phyloP scores from a whole-genome alignment of 352 stramenopile genomes.

The Phytophthora ramorum region DNA sequence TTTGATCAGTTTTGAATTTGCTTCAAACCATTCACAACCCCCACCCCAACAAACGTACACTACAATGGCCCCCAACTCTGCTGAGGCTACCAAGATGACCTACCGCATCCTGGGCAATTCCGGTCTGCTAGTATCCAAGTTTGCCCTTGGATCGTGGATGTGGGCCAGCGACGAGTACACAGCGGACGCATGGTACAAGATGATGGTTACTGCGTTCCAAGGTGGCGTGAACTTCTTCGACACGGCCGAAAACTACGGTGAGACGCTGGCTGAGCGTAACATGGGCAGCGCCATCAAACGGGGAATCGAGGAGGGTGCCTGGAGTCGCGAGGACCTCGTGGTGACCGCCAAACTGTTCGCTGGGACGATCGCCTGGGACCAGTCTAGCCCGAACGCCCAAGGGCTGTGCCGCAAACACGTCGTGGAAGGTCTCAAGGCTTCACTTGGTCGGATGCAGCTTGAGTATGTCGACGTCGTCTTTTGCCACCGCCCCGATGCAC shows the following conservation, averaged over 20 bases:
- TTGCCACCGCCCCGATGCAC: constrained; percentile 54
- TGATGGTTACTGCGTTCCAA: constrained; percentile 22
- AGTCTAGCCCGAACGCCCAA: constrained; percentile 24
- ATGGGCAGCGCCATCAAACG: constrained; percentile 53
- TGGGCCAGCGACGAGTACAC: constrained; percentile 10
- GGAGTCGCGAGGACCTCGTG: constrained; percentile 55
- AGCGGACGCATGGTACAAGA: constrained; percentile 25
- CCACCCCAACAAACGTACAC: neutral
- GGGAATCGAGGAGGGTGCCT: constrained; percentile 39
- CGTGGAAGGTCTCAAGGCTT: constrained; percentile 47
- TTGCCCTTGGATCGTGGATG: constrained; percentile 15
- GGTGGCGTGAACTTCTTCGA: constrained; percentile 65
- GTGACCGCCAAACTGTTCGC: constrained; percentile 64
- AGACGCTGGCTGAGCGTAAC: constrained; percentile 16
- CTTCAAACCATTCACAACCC: neutral
- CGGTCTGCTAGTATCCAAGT: constrained; percentile 2
- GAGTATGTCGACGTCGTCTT: constrained; percentile 66
- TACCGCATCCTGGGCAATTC: constrained; percentile 2
- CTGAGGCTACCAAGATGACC: constrained; percentile 2
- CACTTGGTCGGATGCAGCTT: constrained; percentile 43
- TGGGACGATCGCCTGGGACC: constrained; percentile 24
- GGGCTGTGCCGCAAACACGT: constrained; percentile 48
- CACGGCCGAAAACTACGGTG: constrained; percentile 25
- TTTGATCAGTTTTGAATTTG: neutral
- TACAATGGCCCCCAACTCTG: neutral